These are phyloP conservation scores for Podila epicladia DNA, from an alignment of 192 early-diverging fungal species.

Conservation along the genomic window DNA sequence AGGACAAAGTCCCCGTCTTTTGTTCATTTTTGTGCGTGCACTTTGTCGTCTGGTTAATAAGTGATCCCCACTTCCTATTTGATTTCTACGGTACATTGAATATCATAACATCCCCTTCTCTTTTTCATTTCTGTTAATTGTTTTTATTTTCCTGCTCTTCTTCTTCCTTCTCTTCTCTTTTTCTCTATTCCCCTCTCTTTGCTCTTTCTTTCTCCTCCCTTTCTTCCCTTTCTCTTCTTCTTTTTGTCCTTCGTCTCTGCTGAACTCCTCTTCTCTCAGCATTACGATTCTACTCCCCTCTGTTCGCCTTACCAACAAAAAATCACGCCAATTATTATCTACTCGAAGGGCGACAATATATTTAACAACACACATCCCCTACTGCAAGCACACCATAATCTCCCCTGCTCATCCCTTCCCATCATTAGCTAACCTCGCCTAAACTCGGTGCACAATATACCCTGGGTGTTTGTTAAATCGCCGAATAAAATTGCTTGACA, in stretches of 20 bases:
- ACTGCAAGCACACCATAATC: too few relatives aligned
- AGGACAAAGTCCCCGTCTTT: too few relatives aligned
- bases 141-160: neutral
- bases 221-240: neutral
- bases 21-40: too few relatives aligned
- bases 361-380: neutral
- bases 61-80: too few relatives aligned
- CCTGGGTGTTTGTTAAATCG: too few relatives aligned
- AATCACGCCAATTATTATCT: neutral
- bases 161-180: neutral
- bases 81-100: too few relatives aligned
- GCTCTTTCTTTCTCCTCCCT: neutral
- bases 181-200: neutral
- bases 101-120: neutral
- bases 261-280: too few relatives aligned
- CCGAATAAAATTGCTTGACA: neutral
- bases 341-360: neutral
- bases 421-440: neutral
- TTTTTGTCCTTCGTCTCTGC: neutral
- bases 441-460: too few relatives aligned
- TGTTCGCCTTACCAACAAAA: neutral
- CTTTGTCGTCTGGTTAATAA: too few relatives aligned
- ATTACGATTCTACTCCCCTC: neutral
- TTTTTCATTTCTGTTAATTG: neutral
- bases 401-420: neutral